A percentile compares a stretch with the other conserved stretches of the same genome.
These are phyloP conservation scores for Coniosporium apollinis DNA, from an alignment of 495 filamentous ascomycete genomes.

Conservation along the genomic window DNA sequence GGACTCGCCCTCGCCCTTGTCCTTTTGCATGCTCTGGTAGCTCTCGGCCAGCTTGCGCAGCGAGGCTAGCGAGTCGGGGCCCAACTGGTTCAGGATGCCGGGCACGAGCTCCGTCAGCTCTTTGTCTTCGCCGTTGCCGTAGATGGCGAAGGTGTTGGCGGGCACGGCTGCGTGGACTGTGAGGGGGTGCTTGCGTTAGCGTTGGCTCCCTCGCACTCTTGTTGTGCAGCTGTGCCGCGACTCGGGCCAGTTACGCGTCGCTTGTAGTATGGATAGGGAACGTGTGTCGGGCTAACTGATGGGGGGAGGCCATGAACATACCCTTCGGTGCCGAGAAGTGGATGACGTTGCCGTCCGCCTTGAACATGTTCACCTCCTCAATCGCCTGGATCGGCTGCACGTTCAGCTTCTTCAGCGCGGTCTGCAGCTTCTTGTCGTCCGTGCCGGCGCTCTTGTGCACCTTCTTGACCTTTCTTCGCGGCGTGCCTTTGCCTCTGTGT, in stretches of 20 bases:
- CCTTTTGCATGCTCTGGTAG: slow-evolving; percentile 99
- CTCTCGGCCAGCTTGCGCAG: slow-evolving; percentile 96
- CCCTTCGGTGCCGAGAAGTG: slow-evolving; percentile 96
- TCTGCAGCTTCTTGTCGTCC: slow-evolving; percentile 99
- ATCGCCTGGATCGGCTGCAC: slow-evolving; percentile 76
- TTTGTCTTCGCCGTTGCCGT: slow-evolving; percentile 97
- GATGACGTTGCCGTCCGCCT: slow-evolving; percentile 98
- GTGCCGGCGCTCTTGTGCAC: slow-evolving; percentile 75
- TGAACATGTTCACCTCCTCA: slow-evolving; percentile 99
- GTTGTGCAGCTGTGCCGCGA: too few relatives aligned
- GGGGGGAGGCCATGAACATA: slow-evolving; percentile 27
- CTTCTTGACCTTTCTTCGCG: slow-evolving; percentile 95
- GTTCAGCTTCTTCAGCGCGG: slow-evolving; percentile 36
- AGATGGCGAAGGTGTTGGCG: slow-evolving; percentile 97
- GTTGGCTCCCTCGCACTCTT: too few relatives aligned
- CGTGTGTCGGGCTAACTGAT: too few relatives aligned
- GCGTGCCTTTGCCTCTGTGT: slow-evolving; percentile 89
- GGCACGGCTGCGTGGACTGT: slow-evolving; percentile 91
- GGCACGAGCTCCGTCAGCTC: slow-evolving; percentile 98
- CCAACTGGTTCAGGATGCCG: slow-evolving; percentile 98
- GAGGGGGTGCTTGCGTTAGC: neutral
- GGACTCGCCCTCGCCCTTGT: slow-evolving; percentile 58
- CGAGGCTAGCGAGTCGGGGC: slow-evolving; percentile 91
- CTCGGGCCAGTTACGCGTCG: too few relatives aligned
- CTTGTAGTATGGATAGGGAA: too few relatives aligned